phyloP scores from a whole-genome alignment of 495 filamentous ascomycete genomes.

The Glarea lozoyensis region DNA sequence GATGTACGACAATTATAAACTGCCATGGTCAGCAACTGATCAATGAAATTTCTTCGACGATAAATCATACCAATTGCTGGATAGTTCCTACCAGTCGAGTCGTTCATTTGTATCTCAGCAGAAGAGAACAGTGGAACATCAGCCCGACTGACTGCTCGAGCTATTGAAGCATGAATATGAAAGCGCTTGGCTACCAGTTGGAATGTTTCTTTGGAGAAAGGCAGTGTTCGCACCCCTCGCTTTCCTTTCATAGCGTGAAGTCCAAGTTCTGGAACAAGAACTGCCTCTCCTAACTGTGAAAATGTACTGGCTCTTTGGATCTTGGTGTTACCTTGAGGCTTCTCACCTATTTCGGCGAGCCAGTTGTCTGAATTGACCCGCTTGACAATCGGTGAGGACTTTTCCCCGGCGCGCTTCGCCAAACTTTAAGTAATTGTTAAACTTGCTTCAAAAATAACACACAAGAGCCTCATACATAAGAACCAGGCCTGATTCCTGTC shows the following conservation, averaged over 20 bases:
- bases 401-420: slow-evolving; percentile 1
- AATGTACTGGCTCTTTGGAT: background rate
- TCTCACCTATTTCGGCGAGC: background rate
- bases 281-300: background rate
- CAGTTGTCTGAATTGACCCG: slow-evolving; percentile 1
- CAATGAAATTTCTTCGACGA: background rate
- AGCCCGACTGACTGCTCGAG: background rate
- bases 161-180: slow-evolving; percentile 2
- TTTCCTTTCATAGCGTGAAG: background rate
- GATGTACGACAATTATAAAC: slow-evolving; percentile 23
- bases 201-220: slow-evolving; percentile 2
- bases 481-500: background rate
- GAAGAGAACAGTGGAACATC: slow-evolving; percentile 1
- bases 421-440: background rate
- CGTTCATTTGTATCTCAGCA: background rate
- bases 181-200: background rate
- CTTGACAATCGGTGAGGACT: background rate
- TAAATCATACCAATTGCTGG: slow-evolving; percentile 1
- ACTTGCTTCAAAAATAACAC: background rate
- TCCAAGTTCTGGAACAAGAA: background rate
- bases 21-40: no score
- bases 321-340: background rate
- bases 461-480: background rate
- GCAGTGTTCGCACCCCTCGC: background rate
- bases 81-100: background rate